Evolutionary conservation across 495 filamentous ascomycete genomes (phyloP).

Genomic region (Penicillium taxi): DNA sequence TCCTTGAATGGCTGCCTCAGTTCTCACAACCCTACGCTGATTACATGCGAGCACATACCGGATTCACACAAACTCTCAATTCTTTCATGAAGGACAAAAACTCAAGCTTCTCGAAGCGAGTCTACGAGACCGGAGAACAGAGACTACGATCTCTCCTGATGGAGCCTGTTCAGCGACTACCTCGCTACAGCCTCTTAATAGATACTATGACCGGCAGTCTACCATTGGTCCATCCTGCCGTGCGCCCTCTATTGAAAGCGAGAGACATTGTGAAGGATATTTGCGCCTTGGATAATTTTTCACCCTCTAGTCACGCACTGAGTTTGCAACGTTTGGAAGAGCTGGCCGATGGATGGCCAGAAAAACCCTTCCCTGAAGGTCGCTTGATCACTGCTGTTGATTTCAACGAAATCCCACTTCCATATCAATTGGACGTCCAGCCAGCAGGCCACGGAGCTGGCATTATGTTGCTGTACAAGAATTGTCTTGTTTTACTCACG

Average conservation of each 20-base stretch:
- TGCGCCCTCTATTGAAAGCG: constrained; percentile 71
- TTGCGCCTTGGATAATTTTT: constrained; percentile 71
- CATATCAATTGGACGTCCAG: constrained; percentile 49
- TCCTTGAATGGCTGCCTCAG: constrained; percentile 83
- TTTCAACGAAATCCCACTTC: constrained; percentile 66
- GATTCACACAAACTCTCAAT: constrained; percentile 73
- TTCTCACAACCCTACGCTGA: constrained; percentile 84
- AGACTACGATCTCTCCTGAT: constrained; percentile 84
- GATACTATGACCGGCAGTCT: constrained; percentile 85
- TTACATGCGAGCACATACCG: constrained; percentile 78
- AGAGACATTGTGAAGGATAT: constrained; percentile 90
- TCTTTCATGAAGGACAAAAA: constrained; percentile 60
- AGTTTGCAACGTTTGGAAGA: constrained; percentile 63
- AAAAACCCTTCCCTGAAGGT: constrained; percentile 59
- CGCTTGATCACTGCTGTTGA: constrained; percentile 81
- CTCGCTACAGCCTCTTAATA: constrained; percentile 90
- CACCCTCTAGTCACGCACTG: constrained; percentile 56
- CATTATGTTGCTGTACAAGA: constrained; percentile 77
- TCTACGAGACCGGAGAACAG: constrained; percentile 85
- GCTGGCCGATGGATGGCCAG: constrained; percentile 74
- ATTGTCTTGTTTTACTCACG: constrained; percentile 67
- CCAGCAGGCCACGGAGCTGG: constrained; percentile 42
- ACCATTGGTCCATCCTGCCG: constrained; percentile 72
- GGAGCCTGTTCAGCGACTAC: constrained; percentile 91
- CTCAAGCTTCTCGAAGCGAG: constrained; percentile 69